These are phyloP conservation scores for Globisporangium heterothallicum DNA, from an alignment of 352 stramenopile genomes.

Conservation along the genomic window DNA sequence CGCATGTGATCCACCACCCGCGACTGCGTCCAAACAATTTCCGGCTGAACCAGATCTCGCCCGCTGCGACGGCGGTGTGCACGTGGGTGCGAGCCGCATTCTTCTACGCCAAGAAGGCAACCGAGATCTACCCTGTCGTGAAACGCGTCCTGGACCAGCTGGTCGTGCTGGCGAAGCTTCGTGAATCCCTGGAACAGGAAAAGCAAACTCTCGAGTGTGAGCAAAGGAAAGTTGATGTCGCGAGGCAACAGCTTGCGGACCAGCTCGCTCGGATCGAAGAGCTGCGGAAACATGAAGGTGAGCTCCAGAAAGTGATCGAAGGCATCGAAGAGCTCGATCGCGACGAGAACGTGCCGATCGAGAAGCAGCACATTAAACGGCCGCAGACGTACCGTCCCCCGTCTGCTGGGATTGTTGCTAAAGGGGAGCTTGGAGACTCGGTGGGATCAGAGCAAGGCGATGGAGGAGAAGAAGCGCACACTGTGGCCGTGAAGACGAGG, in stretches of 20 bases:
- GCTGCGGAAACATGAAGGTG: conserved; percentile 14
- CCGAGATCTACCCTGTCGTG: conserved; percentile 60
- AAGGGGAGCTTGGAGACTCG: conserved; percentile 1
- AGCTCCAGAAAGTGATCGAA: conserved; percentile 48
- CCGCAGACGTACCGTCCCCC: conserved; percentile 25
- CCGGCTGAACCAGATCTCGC: conserved; percentile 52
- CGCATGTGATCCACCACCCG: conserved; percentile 69
- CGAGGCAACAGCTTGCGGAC: conserved; percentile 13
- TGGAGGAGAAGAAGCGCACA: conserved; percentile 4
- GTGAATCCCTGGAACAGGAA: conserved; percentile 22
- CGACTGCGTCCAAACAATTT: conserved; percentile 60
- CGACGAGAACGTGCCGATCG: conserved; percentile 46
- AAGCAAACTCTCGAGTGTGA: conserved; percentile 20
- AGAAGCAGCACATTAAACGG: conserved; percentile 54
- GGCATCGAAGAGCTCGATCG: conserved; percentile 61
- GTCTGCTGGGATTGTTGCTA: conserved; percentile 19
- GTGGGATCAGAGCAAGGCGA: conserved; percentile 12
- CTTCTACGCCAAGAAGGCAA: conserved; percentile 60
- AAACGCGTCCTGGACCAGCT: conserved; percentile 51
- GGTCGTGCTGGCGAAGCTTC: conserved; percentile 45
- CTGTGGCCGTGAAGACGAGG: neutral
- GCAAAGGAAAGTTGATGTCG: conserved; percentile 14
- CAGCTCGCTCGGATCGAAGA: conserved; percentile 7
- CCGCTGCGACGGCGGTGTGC: conserved; percentile 53
- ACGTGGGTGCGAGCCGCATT: conserved; percentile 69